Base-by-base conservation (phyloP, 2,329 filamentous ascomycete genomes). In the Pseudogymnoascus sp. region DNA sequence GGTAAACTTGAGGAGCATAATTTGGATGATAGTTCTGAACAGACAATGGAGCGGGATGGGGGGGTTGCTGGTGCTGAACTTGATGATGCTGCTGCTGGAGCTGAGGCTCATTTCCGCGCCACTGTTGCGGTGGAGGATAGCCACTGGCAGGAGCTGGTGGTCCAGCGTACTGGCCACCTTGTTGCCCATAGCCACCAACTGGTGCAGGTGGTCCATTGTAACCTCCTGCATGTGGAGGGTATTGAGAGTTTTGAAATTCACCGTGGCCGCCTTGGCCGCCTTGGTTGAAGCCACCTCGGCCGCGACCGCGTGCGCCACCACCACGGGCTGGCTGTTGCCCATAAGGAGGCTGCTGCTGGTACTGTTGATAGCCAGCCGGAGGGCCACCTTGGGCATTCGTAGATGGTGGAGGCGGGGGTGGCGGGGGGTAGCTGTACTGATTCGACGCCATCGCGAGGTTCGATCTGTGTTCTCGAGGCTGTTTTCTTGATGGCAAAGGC, bases 1-100 rank as follows among this genome's bases (percentile, higher is more conserved):
- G 71, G 62, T 84, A 85, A 7, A 76, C 71, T 66, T 84, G 83
- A 39, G 79, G 78, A 38, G 81, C 77, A 68, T 83, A 85, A 70
- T 81, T 83, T 34, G 81, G 81, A 65, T 84, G 82, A 67, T 84
- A 84, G 67, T 81, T 81, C 63, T 78, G 75, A 32, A 79, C 72
- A 58, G 81, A 76, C 34, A 84, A 72, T 28, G 80, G 78, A 60
- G 76, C 68, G 58, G 71, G 64, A 57, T 70, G 65, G 57, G 71
- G 69, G 50, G 67, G 65, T 62, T 72, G 73, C 60, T 68, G 67
- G 63, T 68, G 65, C 30, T 66, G 73, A 71, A 67, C 73, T 72
- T 65, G 68, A 63, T 68, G 66, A 28, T 64, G 64, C 34, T 68
- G 67, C 54, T 67, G 68, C 25, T 67, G 68, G 32, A 64, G 61